Base-by-base conservation (phyloP, 2,329 filamentous ascomycete genomes). In the Exophiala alcalophila region DNA sequence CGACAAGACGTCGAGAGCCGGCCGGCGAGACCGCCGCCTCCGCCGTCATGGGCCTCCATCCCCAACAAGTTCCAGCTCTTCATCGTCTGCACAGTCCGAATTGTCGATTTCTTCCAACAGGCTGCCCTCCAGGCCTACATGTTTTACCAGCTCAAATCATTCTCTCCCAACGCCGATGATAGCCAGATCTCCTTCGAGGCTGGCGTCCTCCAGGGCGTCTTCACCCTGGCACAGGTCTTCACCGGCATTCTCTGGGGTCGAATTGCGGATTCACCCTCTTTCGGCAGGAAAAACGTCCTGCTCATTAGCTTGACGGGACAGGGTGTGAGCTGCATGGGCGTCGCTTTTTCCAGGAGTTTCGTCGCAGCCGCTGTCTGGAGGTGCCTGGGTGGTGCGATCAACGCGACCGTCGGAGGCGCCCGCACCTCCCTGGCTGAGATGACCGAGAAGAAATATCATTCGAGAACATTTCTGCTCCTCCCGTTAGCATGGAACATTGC, bases 181-280 rank as follows among this genome's bases (percentile, higher is more conserved):
- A 67, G 68, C 2, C 77, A 74, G 4, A 85, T 90, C 51, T 76
- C 85, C 1, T 73, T 73, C 38, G 84, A 89, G 61, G 81, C 83
- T 1, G 85, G 85, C 16, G 64, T 88, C 1, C 68, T 90, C 16
- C 77, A 83, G 24, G 83, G 83, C 11, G 79, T 80, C 20, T 90
- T 90, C 60, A 86, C 82, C 0, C 80, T 78, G 0, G 80, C 81
- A 0, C 85, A 91, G 59, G 86, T 87, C 58, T 59, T 83, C 27
- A 89, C 85, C 0, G 84, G 84, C 12, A 80, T 90, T 64, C 55
- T 85, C 24, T 90, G 85, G 85, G 85, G 85, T 0, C 71, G 80
- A 0, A 64, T 86, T 2, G 71, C 73, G 0, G 53, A 56, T 25
- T 44, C 42, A 10, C 45, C 50, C 11, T 11, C 30, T 24, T 45